Conservation (phyloP, 202 grass and related monocot genomes). For the Brachypodium distachyon region DNA sequence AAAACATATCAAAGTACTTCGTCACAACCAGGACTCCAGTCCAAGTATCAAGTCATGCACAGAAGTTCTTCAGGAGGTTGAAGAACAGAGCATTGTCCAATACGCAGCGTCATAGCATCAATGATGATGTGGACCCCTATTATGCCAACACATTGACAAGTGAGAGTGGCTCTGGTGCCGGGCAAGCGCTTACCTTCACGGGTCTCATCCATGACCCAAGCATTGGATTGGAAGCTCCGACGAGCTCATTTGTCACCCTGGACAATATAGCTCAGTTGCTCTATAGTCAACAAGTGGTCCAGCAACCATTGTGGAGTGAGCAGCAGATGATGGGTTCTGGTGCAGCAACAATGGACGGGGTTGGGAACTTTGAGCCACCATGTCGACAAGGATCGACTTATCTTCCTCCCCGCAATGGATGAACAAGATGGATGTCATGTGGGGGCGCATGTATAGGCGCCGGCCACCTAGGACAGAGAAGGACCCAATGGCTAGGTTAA, state of each 20-base stretch:
- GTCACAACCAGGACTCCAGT: conserved; percentile 13
- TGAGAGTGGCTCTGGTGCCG: too few relatives aligned
- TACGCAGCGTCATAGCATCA: background rate
- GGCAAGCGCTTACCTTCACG: background rate
- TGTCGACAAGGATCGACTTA: background rate
- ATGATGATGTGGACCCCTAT: background rate
- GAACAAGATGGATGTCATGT: background rate
- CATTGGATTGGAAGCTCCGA: background rate
- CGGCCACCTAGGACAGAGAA: too few relatives aligned
- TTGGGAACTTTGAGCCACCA: background rate
- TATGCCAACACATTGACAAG: background rate
- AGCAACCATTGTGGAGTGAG: background rate
- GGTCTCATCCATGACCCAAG: background rate
- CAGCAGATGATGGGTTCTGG: background rate
- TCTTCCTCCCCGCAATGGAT: background rate
- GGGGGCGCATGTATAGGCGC: too few relatives aligned
- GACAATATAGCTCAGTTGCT: background rate
- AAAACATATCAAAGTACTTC: conserved; percentile 21
- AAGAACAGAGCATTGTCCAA: background rate
- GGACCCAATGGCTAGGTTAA: too few relatives aligned
- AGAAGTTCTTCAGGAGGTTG: conserved; percentile 24
- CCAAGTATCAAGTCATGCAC: conserved; percentile 44
- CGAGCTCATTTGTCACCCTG: background rate
- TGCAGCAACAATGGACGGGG: background rate
- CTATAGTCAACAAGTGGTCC: background rate